Evolutionary conservation across 768 basidiomycete genomes (phyloP).

Genomic region (Termitomyces sp.): DNA sequence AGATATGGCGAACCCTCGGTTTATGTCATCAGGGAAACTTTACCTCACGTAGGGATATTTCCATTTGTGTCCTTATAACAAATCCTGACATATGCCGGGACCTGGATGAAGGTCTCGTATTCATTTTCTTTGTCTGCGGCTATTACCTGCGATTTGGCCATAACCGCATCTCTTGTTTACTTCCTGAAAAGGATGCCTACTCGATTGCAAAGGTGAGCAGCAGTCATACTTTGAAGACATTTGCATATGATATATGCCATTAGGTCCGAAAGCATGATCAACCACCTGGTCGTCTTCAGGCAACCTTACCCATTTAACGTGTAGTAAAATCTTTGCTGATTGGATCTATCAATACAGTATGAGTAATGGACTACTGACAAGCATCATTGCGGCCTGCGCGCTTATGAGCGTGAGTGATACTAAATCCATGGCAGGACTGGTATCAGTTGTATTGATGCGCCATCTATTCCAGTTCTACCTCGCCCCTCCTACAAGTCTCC

Average conservation of each 20-base stretch:
- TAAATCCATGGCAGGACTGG: too few species aligned
- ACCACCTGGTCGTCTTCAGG: background rate
- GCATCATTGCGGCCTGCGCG: background rate
- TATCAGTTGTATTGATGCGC: too few species aligned
- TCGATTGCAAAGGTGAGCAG: background rate
- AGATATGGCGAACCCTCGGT: background rate
- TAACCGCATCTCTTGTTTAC: too few species aligned
- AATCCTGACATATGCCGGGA: background rate
- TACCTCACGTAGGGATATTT: background rate
- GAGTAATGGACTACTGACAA: background rate
- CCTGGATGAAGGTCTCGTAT: too few species aligned
- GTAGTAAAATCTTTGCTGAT: background rate
- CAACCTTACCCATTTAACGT: background rate
- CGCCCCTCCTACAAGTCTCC: background rate
- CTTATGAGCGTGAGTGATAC: background rate
- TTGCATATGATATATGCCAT: background rate
- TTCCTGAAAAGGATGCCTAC: background rate
- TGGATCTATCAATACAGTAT: too few species aligned
- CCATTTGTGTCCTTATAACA: background rate
- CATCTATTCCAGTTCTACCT: background rate
- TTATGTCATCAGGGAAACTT: too few species aligned
- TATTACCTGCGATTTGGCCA: too few species aligned
- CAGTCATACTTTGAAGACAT: background rate
- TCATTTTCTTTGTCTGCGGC: too few species aligned
- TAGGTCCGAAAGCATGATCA: background rate